Conservation (phyloP, 2,329 filamentous ascomycete species). For the Aspergillus pseudoglaucus region DNA sequence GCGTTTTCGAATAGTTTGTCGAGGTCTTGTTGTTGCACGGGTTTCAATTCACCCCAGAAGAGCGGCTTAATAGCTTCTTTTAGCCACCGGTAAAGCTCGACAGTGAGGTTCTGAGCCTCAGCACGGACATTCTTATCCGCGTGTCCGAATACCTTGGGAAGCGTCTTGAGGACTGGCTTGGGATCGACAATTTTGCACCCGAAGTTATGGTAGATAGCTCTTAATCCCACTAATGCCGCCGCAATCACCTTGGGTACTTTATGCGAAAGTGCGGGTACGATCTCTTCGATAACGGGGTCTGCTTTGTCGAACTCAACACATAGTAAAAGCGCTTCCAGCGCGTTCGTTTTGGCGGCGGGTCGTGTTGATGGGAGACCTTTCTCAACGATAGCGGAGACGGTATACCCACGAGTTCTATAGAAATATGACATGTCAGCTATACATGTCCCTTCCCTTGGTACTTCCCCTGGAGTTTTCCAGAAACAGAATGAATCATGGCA, state of each 20-base stretch:
- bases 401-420: conserved; percentile 62
- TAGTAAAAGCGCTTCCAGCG: conserved; percentile 77
- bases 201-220: conserved; percentile 83
- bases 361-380: conserved; percentile 85
- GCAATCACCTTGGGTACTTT: conserved; percentile 88
- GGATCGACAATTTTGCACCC: conserved; percentile 92
- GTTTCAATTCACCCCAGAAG: conserved; percentile 93
- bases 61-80: conserved; percentile 97
- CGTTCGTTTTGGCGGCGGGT: conserved; percentile 79
- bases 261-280: conserved; percentile 73
- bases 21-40: conserved; percentile 87
- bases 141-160: conserved; percentile 89
- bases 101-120: conserved; percentile 82
- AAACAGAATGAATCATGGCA: conserved; percentile 9
- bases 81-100: conserved; percentile 95
- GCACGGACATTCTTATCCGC: conserved; percentile 97
- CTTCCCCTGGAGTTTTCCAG: not conserved
- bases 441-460: not conserved
- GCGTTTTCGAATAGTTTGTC: conserved; percentile 92
- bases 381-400: conserved; percentile 74
- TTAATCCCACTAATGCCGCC: conserved; percentile 67
- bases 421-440: conserved; percentile 9
- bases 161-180: conserved; percentile 77
- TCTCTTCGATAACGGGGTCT: conserved; percentile 80
- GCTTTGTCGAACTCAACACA: conserved; percentile 86